A percentile compares a stretch with the other conserved stretches of the same genome.
phyloP scores from a whole-genome alignment of 78 protist species.

The Creolimax fragrantissima region DNA sequence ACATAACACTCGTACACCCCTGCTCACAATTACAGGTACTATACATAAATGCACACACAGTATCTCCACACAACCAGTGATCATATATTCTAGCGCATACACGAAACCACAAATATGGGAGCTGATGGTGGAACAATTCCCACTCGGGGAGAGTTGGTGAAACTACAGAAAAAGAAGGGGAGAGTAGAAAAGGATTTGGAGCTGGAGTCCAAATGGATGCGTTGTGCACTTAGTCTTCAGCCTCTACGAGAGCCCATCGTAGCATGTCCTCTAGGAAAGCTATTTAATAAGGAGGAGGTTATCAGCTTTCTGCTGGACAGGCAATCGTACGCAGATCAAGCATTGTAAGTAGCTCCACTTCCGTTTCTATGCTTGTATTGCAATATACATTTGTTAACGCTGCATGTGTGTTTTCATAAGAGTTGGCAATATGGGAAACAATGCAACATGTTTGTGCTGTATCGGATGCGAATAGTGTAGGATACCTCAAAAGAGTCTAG shows the following conservation, averaged over 20 bases:
- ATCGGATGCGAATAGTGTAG: too few species aligned
- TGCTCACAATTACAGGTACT: too few species aligned
- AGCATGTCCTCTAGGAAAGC: neutral
- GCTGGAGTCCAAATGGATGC: neutral
- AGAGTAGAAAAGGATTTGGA: neutral
- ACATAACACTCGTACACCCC: too few species aligned
- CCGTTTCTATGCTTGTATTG: neutral
- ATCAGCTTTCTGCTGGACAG: neutral
- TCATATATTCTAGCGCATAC: too few species aligned
- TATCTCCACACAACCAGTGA: too few species aligned
- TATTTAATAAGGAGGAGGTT: neutral
- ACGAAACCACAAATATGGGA: too few species aligned
- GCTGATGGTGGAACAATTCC: conserved; percentile 9
- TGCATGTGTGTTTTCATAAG: neutral
- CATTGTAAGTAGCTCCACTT: neutral
- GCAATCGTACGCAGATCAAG: neutral
- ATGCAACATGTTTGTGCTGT: too few species aligned
- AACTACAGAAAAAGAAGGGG: conserved; percentile 3
- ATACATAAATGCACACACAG: too few species aligned
- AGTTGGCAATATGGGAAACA: too few species aligned
- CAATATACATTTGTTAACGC: neutral
- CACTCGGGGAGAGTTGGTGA: conserved; percentile 22
- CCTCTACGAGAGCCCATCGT: neutral
- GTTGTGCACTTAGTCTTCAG: neutral
- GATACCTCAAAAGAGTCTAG: too few species aligned